Conservation (phyloP, 805 yeast species). For the Ogataea salicorniae region DNA sequence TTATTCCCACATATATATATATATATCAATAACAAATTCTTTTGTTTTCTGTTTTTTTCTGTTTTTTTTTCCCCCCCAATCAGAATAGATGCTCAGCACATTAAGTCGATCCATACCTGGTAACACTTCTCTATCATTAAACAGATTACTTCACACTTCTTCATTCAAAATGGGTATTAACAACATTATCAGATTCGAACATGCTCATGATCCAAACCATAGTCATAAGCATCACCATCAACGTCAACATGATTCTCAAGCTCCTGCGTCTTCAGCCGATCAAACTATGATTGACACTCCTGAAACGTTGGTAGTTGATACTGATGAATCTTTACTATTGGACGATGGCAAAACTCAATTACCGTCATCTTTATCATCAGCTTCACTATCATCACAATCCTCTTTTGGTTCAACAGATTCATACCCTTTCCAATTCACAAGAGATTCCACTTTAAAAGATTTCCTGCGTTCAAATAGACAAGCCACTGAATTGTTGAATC, state of each 20-base stretch:
- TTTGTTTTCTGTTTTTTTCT: no score
- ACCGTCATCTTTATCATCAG: background rate
- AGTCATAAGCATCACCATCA: constrained; percentile 9
- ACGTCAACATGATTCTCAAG: background rate
- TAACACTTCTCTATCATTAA: background rate
- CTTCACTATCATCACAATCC: constrained; percentile 6
- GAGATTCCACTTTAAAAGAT: constrained; percentile 44
- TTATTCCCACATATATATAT: no score
- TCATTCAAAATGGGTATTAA: constrained; percentile 21
- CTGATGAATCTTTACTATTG: background rate
- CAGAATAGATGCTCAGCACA: no score
- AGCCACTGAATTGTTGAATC: constrained; percentile 42
- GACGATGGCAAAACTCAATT: background rate
- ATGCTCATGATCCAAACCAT: constrained; percentile 13
- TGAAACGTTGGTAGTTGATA: background rate
- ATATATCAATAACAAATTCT: no score
- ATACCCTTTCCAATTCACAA: constrained; percentile 40
- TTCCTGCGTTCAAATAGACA: constrained; percentile 42
- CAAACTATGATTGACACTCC: background rate
- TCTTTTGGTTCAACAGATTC: constrained; percentile 6
- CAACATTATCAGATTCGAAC: constrained; percentile 23
- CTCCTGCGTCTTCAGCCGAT: background rate
- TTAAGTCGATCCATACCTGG: no score
- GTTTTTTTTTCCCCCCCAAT: no score
- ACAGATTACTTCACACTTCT: constrained; percentile 3